A percentile compares a stretch with the other conserved stretches of the same genome.
Conservation (phyloP, 164 flowering plant species). For the Magnolia changhungtana region DNA sequence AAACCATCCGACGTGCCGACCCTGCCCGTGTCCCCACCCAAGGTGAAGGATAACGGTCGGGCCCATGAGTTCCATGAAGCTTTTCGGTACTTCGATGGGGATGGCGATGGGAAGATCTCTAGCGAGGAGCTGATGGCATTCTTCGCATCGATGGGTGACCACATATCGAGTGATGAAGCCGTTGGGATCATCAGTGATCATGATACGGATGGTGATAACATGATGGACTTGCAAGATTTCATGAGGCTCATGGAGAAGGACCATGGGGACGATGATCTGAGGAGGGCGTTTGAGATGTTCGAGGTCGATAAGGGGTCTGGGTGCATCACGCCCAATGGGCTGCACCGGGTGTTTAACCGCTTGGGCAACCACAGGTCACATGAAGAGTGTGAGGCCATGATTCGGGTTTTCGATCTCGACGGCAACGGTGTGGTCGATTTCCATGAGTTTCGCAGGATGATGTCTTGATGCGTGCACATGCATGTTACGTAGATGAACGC, state of each 20-base stretch:
- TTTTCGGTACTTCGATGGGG: slow-evolving; percentile 55
- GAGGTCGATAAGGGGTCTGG: slow-evolving; percentile 70
- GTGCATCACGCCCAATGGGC: slow-evolving; percentile 64
- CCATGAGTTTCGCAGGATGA: slow-evolving; percentile 69
- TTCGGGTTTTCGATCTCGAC: slow-evolving; percentile 53
- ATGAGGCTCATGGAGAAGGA: slow-evolving; percentile 36
- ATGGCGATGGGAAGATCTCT: slow-evolving; percentile 74
- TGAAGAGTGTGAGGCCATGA: slow-evolving; percentile 74
- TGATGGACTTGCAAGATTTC: slow-evolving; percentile 60
- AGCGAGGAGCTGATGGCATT: slow-evolving; percentile 47
- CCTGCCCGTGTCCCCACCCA: not conserved
- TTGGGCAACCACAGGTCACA: slow-evolving; percentile 53
- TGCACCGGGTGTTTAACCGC: slow-evolving; percentile 54
- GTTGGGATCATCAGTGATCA: slow-evolving; percentile 39
- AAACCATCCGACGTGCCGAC: not conserved
- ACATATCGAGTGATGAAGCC: slow-evolving; percentile 55
- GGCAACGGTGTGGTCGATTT: slow-evolving; percentile 75
- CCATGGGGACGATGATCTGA: slow-evolving; percentile 41
- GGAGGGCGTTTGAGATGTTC: slow-evolving; percentile 71
- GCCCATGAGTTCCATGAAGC: slow-evolving; percentile 41
- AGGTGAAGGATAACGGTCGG: not conserved
- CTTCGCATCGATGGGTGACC: slow-evolving; percentile 58
- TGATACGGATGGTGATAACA: slow-evolving; percentile 54
- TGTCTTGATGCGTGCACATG: slow-evolving; percentile 29
- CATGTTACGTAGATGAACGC: not conserved